These are phyloP conservation scores for Ballota nigra DNA, from an alignment of 257 asterid genomes.

Conservation along the genomic window DNA sequence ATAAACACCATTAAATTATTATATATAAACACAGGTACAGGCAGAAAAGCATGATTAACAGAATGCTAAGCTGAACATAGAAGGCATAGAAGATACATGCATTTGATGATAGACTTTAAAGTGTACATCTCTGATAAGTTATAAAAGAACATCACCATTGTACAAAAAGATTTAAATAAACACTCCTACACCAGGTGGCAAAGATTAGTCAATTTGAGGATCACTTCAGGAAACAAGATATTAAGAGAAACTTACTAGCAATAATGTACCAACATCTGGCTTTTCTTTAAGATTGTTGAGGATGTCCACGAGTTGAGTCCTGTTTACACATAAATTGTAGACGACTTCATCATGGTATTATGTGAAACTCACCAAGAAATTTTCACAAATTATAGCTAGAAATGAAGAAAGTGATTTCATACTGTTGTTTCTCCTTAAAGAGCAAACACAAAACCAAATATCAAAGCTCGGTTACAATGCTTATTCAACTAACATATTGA, in stretches of 20 bases:
- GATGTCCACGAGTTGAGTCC: slow-evolving; percentile 81
- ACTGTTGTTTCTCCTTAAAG: slow-evolving; percentile 3
- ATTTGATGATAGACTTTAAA: slow-evolving; percentile 7
- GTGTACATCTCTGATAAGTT: slow-evolving; percentile 11
- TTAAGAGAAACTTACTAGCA: slow-evolving; percentile 48
- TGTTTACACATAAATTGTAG: slow-evolving; percentile 28
- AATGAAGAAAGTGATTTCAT: slow-evolving; percentile 1
- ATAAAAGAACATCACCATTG: no score
- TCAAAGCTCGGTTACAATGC: background rate
- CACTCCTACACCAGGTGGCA: slow-evolving; percentile 5
- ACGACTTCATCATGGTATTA: slow-evolving; percentile 13
- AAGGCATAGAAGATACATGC: slow-evolving; percentile 5
- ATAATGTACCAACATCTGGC: slow-evolving; percentile 90
- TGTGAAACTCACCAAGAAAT: background rate
- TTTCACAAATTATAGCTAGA: slow-evolving; percentile 4
- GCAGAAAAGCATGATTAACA: background rate
- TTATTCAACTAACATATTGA: slow-evolving; percentile 11
- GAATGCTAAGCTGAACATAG: slow-evolving; percentile 17
- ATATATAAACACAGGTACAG: background rate
- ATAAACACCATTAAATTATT: background rate
- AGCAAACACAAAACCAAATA: slow-evolving; percentile 6
- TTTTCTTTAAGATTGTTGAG: slow-evolving; percentile 88
- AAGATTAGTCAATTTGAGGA: slow-evolving; percentile 13
- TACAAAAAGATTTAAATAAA: slow-evolving; percentile 11
- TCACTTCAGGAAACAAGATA: slow-evolving; percentile 16